A percentile compares a stretch with the other conserved stretches of the same genome.
These are phyloP conservation scores for Acanthamoeba rhysodes DNA, from an alignment of 208 protist genomes.

Conservation along the genomic window DNA sequence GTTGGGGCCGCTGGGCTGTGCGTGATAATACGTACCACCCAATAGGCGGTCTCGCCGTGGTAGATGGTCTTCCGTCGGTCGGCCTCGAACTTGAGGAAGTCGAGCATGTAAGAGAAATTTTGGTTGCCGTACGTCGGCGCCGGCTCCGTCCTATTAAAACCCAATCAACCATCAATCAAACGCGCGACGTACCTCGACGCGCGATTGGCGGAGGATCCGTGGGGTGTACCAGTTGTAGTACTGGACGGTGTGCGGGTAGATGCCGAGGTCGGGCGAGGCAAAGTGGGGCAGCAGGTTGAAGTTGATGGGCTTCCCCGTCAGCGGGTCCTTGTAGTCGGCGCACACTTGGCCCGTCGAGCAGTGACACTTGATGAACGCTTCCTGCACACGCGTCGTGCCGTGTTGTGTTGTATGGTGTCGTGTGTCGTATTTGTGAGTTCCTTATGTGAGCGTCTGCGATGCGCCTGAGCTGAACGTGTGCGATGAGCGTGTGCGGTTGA, in stretches of 20 bases:
- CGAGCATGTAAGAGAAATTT: conserved; percentile 77
- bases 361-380: conserved; percentile 76
- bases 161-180: not conserved
- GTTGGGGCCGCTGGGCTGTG: not conserved
- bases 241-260: conserved; percentile 81
- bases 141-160: not conserved
- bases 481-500: not conserved
- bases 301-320: conserved; percentile 75
- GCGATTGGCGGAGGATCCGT: not conserved
- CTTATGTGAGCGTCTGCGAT: not conserved
- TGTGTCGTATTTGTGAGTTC: no score
- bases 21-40: not conserved
- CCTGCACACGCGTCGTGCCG: not conserved
- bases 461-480: no score
- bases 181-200: not conserved
- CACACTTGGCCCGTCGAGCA: conserved; percentile 61
- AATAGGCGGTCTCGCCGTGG: conserved; percentile 79
- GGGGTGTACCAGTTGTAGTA: conserved; percentile 69
- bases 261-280: conserved; percentile 55
- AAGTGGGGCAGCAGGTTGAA: conserved; percentile 78
- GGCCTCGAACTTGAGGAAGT: conserved; percentile 61
- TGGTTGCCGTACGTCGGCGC: conserved; percentile 72
- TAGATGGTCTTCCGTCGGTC: conserved; percentile 66
- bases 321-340: conserved; percentile 62
- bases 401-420: no score